Base-by-base conservation (phyloP, 129 eudicot genomes). In the Glebionis coronaria region DNA sequence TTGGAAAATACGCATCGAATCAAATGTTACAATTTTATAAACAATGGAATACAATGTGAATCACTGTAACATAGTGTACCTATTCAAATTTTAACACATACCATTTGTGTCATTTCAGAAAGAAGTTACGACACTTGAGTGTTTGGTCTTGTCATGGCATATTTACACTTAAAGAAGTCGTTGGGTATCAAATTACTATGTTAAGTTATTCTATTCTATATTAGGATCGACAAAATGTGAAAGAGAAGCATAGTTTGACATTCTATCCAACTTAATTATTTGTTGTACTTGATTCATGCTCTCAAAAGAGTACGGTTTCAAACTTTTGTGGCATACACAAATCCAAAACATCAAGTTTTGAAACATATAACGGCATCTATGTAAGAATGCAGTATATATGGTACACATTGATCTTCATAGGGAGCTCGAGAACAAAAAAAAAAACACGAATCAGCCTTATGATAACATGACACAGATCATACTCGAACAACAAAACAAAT, bases 71-170 rank as follows among this genome's bases (percentile, higher is more conserved):
- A 49, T 49, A 14, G 18, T 49, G 14, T 12, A 49, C 18, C 3
- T 14, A 11, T 49, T 49, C n/a, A 15, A 1, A 49, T 49, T 49
- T 49, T 49, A 15, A 68, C 8, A 35, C 40, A 12, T 54, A 68
- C 63, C 38, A 35, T n/a, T 12, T 69, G 40, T 38, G 73, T 38
- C 64, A 16, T 50, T 71, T 60, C 10, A 60, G 20, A 29, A 35
- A 35, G n/a, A 9, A 35, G 35, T 61, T 45, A 16, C 14, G 59
- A 35, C 49, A 52, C 61, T 19, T 67, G 13, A 5, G 7, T 53
- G 62, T 19, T 67, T 35, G 72, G 62, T 52, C 62, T 53, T 67
- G 29, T 40, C 72, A 67, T 67, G 72, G 56, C 47, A 67, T 51
- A 67, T 4, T 35, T 29, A 51, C 54, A 49, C 3, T 42, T 53